These are phyloP conservation scores for Entomortierella parvispora DNA, from an alignment of 192 early-diverging fungal species.

Conservation along the genomic window DNA sequence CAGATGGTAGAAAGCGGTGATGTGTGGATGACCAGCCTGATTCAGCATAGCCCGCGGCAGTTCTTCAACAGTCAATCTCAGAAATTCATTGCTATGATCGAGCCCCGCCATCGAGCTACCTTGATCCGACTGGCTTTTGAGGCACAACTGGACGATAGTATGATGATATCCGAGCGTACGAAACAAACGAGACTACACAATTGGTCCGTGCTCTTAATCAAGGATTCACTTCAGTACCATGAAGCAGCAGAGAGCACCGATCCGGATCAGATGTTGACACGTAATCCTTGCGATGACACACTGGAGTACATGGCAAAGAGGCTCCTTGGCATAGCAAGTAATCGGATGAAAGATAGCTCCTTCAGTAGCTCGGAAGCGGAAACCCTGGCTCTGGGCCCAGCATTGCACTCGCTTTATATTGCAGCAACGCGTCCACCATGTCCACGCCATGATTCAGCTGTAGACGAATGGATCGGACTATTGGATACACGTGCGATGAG, in stretches of 20 bases:
- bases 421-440: conserved; percentile 1
- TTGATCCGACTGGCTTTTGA: conserved; percentile 19
- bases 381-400: conserved; percentile 5
- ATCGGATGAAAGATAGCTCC: not conserved
- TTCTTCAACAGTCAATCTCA: conserved; percentile 10
- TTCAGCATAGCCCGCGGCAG: not conserved
- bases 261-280: not conserved
- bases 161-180: not conserved
- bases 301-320: conserved; percentile 13
- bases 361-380: not conserved
- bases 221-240: conserved; percentile 21
- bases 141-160: not conserved
- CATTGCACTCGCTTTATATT: conserved; percentile 32
- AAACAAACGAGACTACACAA: not conserved
- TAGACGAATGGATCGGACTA: conserved; percentile 13
- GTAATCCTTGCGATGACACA: conserved; percentile 4
- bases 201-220: conserved; percentile 16
- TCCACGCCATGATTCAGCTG: not conserved
- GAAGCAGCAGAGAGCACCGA: not conserved
- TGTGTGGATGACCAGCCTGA: conserved; percentile 13
- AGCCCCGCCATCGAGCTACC: conserved; percentile 14
- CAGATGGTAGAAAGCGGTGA: conserved; percentile 9
- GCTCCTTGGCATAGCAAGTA: not conserved
- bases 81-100: not conserved
- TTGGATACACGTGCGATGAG: not conserved